phyloP scores from a whole-genome alignment of 805 yeast species.

The Hanseniaspora opuntiae region DNA sequence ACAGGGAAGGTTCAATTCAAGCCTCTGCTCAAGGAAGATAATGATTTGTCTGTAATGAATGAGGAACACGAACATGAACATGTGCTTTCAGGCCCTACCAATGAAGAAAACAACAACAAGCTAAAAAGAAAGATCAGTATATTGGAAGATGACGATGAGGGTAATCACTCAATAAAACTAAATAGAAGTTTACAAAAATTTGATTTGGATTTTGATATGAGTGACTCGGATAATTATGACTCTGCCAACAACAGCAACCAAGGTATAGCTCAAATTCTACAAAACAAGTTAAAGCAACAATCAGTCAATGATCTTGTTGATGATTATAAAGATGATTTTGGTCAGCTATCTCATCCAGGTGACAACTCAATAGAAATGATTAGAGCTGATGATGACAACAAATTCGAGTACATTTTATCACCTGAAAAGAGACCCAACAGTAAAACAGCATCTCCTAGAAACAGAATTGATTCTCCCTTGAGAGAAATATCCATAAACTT shows the following conservation, averaged over 20 bases:
- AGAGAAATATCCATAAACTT: conserved; percentile 6
- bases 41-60: neutral
- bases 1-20: conserved; percentile 4
- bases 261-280: neutral
- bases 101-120: neutral
- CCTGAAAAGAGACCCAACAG: conserved; percentile 6
- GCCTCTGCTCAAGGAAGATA: neutral
- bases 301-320: neutral
- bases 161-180: neutral
- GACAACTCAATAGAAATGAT: conserved; percentile 8
- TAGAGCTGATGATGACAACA: conserved; percentile 2
- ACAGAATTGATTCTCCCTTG: conserved; percentile 10
- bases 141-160: neutral
- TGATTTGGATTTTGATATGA: conserved; percentile 3
- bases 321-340: neutral
- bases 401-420: neutral
- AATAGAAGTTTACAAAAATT: neutral
- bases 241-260: neutral
- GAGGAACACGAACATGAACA: neutral
- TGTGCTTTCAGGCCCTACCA: conserved; percentile 4
- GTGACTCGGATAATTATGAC: neutral
- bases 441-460: neutral
- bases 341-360: neutral
- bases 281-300: neutral
- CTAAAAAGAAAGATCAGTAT: conserved; percentile 4